Conservation (phyloP, 192 early-diverging fungal genomes). For the Lobulomyces angularis region DNA sequence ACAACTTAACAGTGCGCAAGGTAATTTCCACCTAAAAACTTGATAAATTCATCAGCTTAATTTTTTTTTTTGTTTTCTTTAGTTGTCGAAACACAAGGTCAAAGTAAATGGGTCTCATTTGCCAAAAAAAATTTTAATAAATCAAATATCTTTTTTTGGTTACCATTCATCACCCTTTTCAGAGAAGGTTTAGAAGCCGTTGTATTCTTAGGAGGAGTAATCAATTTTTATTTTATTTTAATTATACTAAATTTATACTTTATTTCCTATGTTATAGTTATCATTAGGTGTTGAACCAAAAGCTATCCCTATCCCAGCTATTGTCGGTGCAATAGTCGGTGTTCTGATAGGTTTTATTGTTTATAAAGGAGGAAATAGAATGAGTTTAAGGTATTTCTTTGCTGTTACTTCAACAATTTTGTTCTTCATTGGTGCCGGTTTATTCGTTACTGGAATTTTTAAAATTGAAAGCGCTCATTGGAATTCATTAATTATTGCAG, state of each 20-base stretch:
- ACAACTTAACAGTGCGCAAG: conserved; percentile 22
- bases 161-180: conserved; percentile 75
- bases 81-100: conserved; percentile 7
- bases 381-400: conserved; percentile 72
- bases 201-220: conserved; percentile 77
- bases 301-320: conserved; percentile 68
- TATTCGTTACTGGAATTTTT: conserved; percentile 29
- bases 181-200: conserved; percentile 85
- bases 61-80: conserved; percentile 2
- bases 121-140: too few relatives aligned
- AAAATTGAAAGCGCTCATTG: conserved; percentile 3
- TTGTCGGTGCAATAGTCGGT: conserved; percentile 60
- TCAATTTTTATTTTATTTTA: not conserved
- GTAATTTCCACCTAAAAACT: not conserved
- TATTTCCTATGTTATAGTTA: conserved; percentile 23
- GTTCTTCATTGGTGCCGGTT: conserved; percentile 69
- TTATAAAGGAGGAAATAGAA: conserved; percentile 53
- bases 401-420: conserved; percentile 54
- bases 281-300: conserved; percentile 46
- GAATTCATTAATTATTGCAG: conserved; percentile 11
- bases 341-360: conserved; percentile 57
- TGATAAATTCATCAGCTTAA: not conserved
- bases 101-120: too few relatives aligned
- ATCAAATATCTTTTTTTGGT: conserved; percentile 64
- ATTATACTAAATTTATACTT: conserved; percentile 2